A percentile compares a stretch with the other conserved stretches of the same genome.
phyloP scores from a whole-genome alignment of 2,329 filamentous ascomycete species.

The Aspergillus puulaauensis region DNA sequence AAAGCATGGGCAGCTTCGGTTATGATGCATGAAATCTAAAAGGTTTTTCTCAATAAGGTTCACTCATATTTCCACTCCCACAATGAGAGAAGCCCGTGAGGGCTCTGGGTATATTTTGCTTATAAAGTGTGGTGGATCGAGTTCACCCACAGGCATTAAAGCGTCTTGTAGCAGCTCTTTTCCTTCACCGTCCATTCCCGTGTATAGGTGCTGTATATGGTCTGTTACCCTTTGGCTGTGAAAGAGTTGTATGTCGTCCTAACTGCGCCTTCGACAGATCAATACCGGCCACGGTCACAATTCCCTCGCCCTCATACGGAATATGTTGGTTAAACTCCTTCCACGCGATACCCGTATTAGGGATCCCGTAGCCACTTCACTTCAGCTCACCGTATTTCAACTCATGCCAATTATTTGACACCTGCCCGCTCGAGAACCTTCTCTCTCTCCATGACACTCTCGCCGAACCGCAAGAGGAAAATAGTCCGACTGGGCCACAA shows the following conservation, averaged over 20 bases:
- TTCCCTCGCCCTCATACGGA: background rate
- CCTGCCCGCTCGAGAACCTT: conserved; percentile 68
- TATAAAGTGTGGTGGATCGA: background rate
- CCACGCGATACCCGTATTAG: background rate
- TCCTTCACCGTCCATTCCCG: background rate
- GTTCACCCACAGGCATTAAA: background rate
- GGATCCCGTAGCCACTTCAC: background rate
- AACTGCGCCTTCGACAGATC: background rate
- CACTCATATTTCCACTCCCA: background rate
- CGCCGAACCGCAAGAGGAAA: conserved; percentile 88
- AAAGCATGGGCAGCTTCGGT: conserved; percentile 18
- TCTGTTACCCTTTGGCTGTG: background rate
- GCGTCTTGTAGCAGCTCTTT: background rate
- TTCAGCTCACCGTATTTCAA: background rate
- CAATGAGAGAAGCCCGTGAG: background rate
- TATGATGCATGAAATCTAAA: conserved; percentile 18
- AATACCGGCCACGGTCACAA: background rate
- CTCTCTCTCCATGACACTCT: conserved; percentile 90
- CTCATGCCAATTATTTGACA: conserved; percentile 36
- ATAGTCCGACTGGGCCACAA: conserved; percentile 98
- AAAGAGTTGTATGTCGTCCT: background rate
- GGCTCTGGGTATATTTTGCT: conserved; percentile 8
- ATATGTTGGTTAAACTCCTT: background rate
- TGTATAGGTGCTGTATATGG: background rate
- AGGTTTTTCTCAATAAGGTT: background rate